Evolutionary conservation across 352 stramenopile genomes (phyloP), one percentile per base, ranked within the genome.

Genomic region (Phytophthora pini): DNA sequence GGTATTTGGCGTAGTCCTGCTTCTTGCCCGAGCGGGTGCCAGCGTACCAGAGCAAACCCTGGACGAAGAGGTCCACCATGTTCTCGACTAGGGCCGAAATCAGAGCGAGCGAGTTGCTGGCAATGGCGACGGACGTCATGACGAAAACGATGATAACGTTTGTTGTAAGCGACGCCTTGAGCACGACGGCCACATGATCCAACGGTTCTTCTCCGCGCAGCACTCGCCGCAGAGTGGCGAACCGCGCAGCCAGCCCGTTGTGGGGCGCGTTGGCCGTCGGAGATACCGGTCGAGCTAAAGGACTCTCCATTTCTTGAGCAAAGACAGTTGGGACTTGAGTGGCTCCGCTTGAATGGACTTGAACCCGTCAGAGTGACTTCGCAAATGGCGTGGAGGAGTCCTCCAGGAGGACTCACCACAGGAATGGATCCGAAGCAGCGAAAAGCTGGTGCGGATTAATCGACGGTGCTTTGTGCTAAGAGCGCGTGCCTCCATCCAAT

Each of bases 61-160:
- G 92, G 4, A 92, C 93, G 29, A 98, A 88, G 24, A 98, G 87
- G 63, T 98, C 94, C 20, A 98, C 80, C 69, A 97, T 88, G 52
- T 90, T 96, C 70, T 98, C 93, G 4, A 97, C 77, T 31, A 98
- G 72, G 1, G 94, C 88, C 1, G 93, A 97, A 46, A 98, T 79
- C 32, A 98, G 78, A 12, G 90, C 93, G 43, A 98, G 79, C 46
- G 90, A 98, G 15, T 91, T 69, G 32, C 89, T 97, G 39, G 72
- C 56, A 54, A 92, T 76, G 27, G 77, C 83, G 20, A 97, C 81
- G 5, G 90, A 74, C 4, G 79, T 83, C 83, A 89, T 89, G 43
- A 77, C 68, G n/a, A 86, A 52, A 34, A 92, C 82, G 54, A 92
- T 90, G 39, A 77, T 32, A 43, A 92, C 70, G 69, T 90, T 92